phyloP scores from a whole-genome alignment of 2,329 filamentous ascomycete species.

The Cryoendolithus antarcticus region DNA sequence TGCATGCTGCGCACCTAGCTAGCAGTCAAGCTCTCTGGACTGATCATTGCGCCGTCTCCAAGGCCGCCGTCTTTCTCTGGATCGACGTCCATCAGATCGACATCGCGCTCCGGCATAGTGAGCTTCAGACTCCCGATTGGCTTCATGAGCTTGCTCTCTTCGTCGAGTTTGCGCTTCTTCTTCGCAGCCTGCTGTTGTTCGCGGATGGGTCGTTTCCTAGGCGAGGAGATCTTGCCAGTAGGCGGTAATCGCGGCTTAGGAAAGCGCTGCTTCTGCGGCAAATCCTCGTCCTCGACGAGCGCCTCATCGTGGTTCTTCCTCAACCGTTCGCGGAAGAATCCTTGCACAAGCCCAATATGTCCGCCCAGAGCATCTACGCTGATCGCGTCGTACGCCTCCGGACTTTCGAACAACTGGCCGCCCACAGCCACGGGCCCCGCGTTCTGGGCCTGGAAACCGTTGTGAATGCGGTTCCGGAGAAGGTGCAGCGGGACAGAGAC shows the following conservation, averaged over 20 bases:
- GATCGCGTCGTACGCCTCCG: slow-evolving; percentile 62
- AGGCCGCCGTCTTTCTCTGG: slow-evolving; percentile 56
- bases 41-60: slow-evolving; percentile 66
- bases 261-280: slow-evolving; percentile 79
- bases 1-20: neutral
- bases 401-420: slow-evolving; percentile 52
- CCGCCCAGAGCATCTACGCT: slow-evolving; percentile 63
- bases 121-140: slow-evolving; percentile 40
- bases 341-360: slow-evolving; percentile 77
- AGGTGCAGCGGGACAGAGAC: slow-evolving; percentile 89
- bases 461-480: slow-evolving; percentile 80
- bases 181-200: slow-evolving; percentile 75
- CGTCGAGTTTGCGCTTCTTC: slow-evolving; percentile 65
- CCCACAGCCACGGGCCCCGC: slow-evolving; percentile 46
- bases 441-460: slow-evolving; percentile 67
- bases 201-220: slow-evolving; percentile 68
- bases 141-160: slow-evolving; percentile 24
- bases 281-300: slow-evolving; percentile 84
- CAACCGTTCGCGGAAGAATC: slow-evolving; percentile 83
- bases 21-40: slow-evolving; percentile 57
- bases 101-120: slow-evolving; percentile 32
- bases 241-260: slow-evolving; percentile 50
- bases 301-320: slow-evolving; percentile 72
- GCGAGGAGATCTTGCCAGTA: slow-evolving; percentile 77
- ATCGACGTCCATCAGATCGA: slow-evolving; percentile 36